Percentiles rank a stretch among this genome's conserved stretches.
Evolutionary conservation across 495 filamentous ascomycete genomes (phyloP).

Genomic region (Xylaria sp.): DNA sequence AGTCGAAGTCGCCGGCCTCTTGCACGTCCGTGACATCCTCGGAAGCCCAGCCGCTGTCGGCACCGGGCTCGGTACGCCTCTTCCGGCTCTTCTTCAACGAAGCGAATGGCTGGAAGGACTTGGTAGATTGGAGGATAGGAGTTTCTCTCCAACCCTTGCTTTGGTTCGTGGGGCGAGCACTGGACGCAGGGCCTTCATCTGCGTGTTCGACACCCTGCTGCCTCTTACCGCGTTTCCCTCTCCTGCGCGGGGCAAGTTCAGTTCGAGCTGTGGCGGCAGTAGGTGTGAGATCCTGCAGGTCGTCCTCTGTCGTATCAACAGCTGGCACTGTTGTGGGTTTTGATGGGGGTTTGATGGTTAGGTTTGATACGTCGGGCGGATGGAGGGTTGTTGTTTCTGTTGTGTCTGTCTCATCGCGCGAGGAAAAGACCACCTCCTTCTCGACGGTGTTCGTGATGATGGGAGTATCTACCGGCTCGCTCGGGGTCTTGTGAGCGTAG

Average conservation of each 20-base stretch:
- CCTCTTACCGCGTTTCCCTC: conserved; percentile 42
- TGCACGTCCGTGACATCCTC: conserved; percentile 98
- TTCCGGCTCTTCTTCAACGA: conserved; percentile 62
- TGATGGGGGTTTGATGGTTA: conserved; percentile 29
- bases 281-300: conserved; percentile 21
- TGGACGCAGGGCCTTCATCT: conserved; percentile 27
- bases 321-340: background rate
- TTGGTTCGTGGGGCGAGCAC: conserved; percentile 41
- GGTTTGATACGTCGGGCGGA: conserved; percentile 11
- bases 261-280: conserved; percentile 21
- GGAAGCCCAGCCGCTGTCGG: conserved; percentile 91
- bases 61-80: conserved; percentile 57
- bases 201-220: conserved; percentile 37
- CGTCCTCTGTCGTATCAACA: conserved; percentile 22
- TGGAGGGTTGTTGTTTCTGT: conserved; percentile 21
- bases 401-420: conserved; percentile 37
- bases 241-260: conserved; percentile 33
- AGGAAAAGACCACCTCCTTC: conserved; percentile 34
- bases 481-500: conserved; percentile 42
- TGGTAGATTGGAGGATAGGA: conserved; percentile 71
- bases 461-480: conserved; percentile 46
- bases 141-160: conserved; percentile 84
- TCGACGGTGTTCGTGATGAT: conserved; percentile 32
- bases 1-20: conserved; percentile 93
- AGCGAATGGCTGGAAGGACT: conserved; percentile 62